Base-by-base conservation (phyloP, 208 protist genomes). In the Wallacemonas sp. region DNA sequence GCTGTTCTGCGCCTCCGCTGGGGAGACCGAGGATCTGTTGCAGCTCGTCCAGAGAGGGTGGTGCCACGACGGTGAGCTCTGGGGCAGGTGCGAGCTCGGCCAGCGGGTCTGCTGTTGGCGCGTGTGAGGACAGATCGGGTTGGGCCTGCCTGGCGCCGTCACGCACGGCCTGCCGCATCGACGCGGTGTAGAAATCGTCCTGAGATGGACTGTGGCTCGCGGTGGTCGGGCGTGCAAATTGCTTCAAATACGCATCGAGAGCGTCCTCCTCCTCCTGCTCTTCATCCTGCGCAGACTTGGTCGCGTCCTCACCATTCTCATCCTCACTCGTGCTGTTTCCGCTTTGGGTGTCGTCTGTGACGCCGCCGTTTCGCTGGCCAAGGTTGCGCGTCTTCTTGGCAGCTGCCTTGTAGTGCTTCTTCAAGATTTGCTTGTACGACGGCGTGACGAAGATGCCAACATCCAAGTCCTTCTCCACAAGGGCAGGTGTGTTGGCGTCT, bases 401-500 rank as follows among this genome's bases (percentile, higher is more conserved):
- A 1, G 28, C 6, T 2, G 45, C 33, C 30, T 71, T 68, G 19
- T 56, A 62, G 53, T 84, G 81, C 45, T 75, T 69, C 46, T 72
- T 71, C 42, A 90, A 68, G 14, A 82, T 53, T 14, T 70, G 70
- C 34, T 79, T 64, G 68, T 93, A 93, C 33, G 79, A 60, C 0
- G 79, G 60, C 9, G 86, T 93, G 11, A 93, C 74, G 60, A 93
- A 93, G 2, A 90, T 77, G 44, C 86, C 86, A 24, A 93, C 83
- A 8, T 90, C 75, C 49, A 77, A 9, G 41, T 93, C 86, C 65
- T 88, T 90, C 63, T 83, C 60, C 12, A 80, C 68, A 0, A 88
- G 61, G 8, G 68, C 62, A n/a, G 47, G 31, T 21, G 72, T 58
- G 17, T 75, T 61, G 8, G 58, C 77, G 38, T 91, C 85, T 11